Base-by-base conservation (phyloP, 805 yeast genomes). In the Komagataella mondaviorum region DNA sequence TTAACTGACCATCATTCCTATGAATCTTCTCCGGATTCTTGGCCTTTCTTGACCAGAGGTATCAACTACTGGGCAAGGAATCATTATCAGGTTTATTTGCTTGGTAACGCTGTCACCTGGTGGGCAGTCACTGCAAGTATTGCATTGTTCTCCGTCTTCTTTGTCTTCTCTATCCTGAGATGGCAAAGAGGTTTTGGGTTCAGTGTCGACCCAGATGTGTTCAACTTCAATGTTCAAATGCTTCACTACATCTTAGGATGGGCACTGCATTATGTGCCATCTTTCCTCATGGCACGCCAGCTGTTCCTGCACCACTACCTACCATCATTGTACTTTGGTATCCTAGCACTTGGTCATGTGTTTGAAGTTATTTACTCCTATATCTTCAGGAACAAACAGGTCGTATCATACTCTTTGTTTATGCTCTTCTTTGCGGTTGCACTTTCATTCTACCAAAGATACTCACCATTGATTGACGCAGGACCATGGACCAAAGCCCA, bases 71-170 rank as follows among this genome's bases (percentile, higher is more conserved):
- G 95, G 95, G 75, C 71, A 56, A 70, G 71, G 51, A 74, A 79
- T 54, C 68, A 74, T 56, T 53, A 52, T 23, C 86, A 80, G 63
- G 74, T 86, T 45, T 86, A 86, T 61, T 69, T 86, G 53, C 59
- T 86, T 18, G 95, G 95, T 66, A 86, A 86, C 60, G 86, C 88
- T n/a, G 73, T 82, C 47, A 69, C 78, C 24, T 86, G 95, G 95
- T 86, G 88, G 88, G 62, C 83, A 5, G 74, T 80, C 14, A 68
- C 89, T 14, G 68, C 73, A 16, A 61, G 76, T n/a, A 67, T 83
- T 53, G 60, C 73, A 18, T 67, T 76, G 1, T 81, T 83, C 59
- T 69, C 61, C 3, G 56, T 78, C 18, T 77, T 80, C 57, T 65
- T 69, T 49, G 76, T 68, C 51, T 60, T 78, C 46, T 64, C 79